Evolutionary conservation across 352 stramenopile genomes (phyloP), one percentile per base, ranked within the genome.

Genomic region (Phytophthora multivora): DNA sequence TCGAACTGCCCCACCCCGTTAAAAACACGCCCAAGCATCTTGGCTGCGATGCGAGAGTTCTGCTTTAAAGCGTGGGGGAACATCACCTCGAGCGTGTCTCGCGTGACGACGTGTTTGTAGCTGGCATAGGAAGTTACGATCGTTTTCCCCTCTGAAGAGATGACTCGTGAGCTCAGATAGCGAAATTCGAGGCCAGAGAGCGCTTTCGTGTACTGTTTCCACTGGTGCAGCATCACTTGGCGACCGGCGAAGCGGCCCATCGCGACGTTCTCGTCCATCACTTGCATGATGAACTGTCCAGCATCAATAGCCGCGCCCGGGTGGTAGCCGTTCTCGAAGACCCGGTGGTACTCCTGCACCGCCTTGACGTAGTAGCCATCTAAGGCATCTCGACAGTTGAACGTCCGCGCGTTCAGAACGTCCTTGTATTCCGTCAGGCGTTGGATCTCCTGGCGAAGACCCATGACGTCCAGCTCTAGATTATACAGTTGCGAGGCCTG

Each of bases 401-500:
- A 59, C 19, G 31, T 47, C 3, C 70, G 63, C 5, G 63, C 43
- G 7, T 64, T 47, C 5, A 86, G 61, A 28, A 86, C 15, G 2
- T 65, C 48, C 4, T 64, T 55, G 54, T 73, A 73, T 41, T 79
- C 63, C 0, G 18, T 13, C n/a, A 86, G 53, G 4, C 63, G 51
- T 30, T 77, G 64, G 51, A 86, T 74, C 43, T 86, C 66, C 35
- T 83, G 77, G 10, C 67, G 73, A 19, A 86, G 43, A 48, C 57
- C 63, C 21, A 77, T 68, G 13, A 88, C 54, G 45, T 88, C 79
- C 16, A 88, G 65, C 58, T 85, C 69, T 21, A 86, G 49, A 42
- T 86, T 88, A 63, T 88, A 88, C 4, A 83, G 63, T 50, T 63
- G 66, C 56, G 79, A 88, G 57, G 76, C 78, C 48, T 86, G 68